Evolutionary conservation across 371 early-diverging fungal species (phyloP).

Genomic region (Lichtheimia hyalospora): DNA sequence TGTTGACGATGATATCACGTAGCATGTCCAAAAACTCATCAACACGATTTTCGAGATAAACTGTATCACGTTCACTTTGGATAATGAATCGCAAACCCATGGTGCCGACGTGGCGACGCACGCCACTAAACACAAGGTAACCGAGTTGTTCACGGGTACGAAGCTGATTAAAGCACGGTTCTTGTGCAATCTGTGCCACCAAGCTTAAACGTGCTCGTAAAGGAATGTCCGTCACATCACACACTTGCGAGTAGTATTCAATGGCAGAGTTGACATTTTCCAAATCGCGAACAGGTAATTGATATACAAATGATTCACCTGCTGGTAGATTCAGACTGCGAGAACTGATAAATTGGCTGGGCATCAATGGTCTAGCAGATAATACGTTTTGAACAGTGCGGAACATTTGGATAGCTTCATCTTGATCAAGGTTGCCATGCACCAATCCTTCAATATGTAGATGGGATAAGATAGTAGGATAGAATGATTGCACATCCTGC

Average conservation of each 20-base stretch:
- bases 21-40: slow-evolving; percentile 71
- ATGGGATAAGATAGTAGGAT: slow-evolving; percentile 61
- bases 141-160: slow-evolving; percentile 89
- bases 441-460: slow-evolving; percentile 80
- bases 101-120: slow-evolving; percentile 54
- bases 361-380: slow-evolving; percentile 58
- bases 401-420: slow-evolving; percentile 60
- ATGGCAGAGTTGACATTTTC: slow-evolving; percentile 86
- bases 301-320: slow-evolving; percentile 45
- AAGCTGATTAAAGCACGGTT: slow-evolving; percentile 91
- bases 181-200: slow-evolving; percentile 73
- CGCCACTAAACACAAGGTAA: slow-evolving; percentile 79
- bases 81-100: slow-evolving; percentile 75
- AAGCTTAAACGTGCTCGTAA: slow-evolving; percentile 64
- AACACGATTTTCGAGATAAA: slow-evolving; percentile 77
- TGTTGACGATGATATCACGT: slow-evolving; percentile 52
- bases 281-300: slow-evolving; percentile 62
- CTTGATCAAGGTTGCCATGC: slow-evolving; percentile 75
- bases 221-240: slow-evolving; percentile 45
- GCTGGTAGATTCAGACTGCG: slow-evolving; percentile 65
- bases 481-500: slow-evolving; percentile 68
- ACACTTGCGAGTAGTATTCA: slow-evolving; percentile 72
- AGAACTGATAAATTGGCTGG: slow-evolving; percentile 55
- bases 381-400: slow-evolving; percentile 51
- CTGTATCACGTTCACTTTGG: slow-evolving; percentile 85